phyloP scores from a whole-genome alignment of 1,284 basidiomycete species.

The Sanghuangporus baumii region DNA sequence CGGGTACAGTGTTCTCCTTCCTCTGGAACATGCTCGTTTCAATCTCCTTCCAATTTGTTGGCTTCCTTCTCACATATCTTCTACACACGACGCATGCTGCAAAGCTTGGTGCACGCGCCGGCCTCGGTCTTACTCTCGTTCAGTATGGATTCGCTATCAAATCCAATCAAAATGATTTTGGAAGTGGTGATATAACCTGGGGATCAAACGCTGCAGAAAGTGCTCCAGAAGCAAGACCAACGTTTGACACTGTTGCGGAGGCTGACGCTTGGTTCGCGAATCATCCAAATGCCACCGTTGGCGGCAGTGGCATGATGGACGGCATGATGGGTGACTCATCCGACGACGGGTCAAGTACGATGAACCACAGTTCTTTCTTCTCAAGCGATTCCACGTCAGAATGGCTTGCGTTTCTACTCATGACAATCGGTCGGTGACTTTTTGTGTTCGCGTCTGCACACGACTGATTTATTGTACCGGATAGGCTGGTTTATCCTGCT shows the following conservation, averaged over 20 bases:
- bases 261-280: conserved; percentile 40
- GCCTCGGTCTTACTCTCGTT: conserved; percentile 92
- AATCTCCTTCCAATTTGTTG: conserved; percentile 96
- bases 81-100: conserved; percentile 95
- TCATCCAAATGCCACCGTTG: conserved; percentile 28
- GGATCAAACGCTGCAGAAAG: conserved; percentile 17
- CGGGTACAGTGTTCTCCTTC: conserved; percentile 82
- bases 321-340: background rate
- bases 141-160: conserved; percentile 80
- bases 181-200: conserved; percentile 34
- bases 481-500: conserved; percentile 88
- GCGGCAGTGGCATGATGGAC: background rate
- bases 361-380: conserved; percentile 16
- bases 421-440: conserved; percentile 67
- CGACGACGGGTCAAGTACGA: background rate
- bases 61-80: conserved; percentile 92
- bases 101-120: conserved; percentile 90
- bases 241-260: conserved; percentile 41
- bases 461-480: background rate
- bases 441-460: conserved; percentile 3
- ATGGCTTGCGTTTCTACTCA: conserved; percentile 91
- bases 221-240: conserved; percentile 27
- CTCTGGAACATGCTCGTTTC: conserved; percentile 92
- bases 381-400: conserved; percentile 58
- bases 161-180: conserved; percentile 34